phyloP scores from a whole-genome alignment of 768 basidiomycete genomes.

The Suillus variegatus region DNA sequence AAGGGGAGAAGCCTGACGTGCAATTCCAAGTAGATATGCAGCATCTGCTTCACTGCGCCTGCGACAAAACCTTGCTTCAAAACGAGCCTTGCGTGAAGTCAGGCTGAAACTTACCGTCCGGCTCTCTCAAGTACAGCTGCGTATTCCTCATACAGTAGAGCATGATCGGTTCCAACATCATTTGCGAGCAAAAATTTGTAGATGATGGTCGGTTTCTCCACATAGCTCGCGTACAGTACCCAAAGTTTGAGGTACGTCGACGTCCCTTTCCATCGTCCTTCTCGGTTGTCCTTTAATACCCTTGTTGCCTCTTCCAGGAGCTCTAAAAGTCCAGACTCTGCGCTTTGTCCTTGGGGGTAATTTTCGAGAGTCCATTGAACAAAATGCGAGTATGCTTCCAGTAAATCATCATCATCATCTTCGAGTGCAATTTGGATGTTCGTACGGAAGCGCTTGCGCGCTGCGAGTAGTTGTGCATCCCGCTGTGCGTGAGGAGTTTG shows the following conservation, averaged over 20 bases:
- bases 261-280: conserved; percentile 74
- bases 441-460: conserved; percentile 65
- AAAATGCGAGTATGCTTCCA: conserved; percentile 85
- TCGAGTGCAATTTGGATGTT: conserved; percentile 72
- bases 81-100: conserved; percentile 31
- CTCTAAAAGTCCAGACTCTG: conserved; percentile 88
- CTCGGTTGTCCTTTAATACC: conserved; percentile 74
- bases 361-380: conserved; percentile 93
- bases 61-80: conserved; percentile 10
- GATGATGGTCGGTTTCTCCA: conserved; percentile 86
- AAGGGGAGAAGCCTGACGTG: conserved; percentile 76
- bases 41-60: conserved; percentile 91
- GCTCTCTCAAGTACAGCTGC: conserved; percentile 82
- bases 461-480: conserved; percentile 65
- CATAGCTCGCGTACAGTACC: conserved; percentile 90
- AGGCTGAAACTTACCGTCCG: conserved; percentile 60
- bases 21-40: conserved; percentile 85
- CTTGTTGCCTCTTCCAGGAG: conserved; percentile 91
- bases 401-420: conserved; percentile 76
- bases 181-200: conserved; percentile 89
- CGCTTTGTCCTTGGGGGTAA: conserved; percentile 90
- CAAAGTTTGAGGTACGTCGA: conserved; percentile 90
- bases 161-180: conserved; percentile 82
- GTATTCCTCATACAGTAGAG: conserved; percentile 90
- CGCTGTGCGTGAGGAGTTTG: conserved; percentile 78